Evolutionary conservation across 805 yeast genomes (phyloP).

Genomic region (Limtongozyma cylindracea): DNA sequence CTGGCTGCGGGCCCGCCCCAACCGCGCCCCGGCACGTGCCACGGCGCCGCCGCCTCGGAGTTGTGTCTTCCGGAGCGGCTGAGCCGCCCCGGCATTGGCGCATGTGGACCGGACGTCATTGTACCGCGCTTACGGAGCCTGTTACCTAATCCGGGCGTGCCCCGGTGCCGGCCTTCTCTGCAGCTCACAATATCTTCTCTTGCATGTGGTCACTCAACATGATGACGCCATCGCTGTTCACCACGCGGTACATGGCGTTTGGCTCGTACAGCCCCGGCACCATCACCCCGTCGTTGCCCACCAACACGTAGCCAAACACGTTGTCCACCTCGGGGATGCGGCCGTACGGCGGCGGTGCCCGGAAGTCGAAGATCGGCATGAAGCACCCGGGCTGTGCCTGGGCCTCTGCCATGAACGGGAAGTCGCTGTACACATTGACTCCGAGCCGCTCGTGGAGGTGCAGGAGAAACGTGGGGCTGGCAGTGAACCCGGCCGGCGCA

Average conservation of each 20-base stretch:
- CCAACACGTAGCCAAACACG: conserved; percentile 43
- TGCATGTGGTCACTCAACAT: conserved; percentile 4
- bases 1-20: no score
- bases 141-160: no score
- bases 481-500: conserved; percentile 6
- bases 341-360: conserved; percentile 36
- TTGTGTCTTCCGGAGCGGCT: no score
- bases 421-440: conserved; percentile 11
- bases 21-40: no score
- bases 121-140: no score
- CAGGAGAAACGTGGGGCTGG: conserved; percentile 7
- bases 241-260: conserved; percentile 31
- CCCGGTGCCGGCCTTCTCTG: no score
- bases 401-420: conserved; percentile 28
- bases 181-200: no score
- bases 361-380: conserved; percentile 51
- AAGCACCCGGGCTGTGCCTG: conserved; percentile 21
- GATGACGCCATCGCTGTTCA: conserved; percentile 6
- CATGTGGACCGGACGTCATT: no score
- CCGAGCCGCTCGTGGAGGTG: conserved; percentile 7
- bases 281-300: conserved; percentile 27
- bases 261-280: conserved; percentile 25
- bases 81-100: no score
- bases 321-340: conserved; percentile 51
- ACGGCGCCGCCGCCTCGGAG: no score